phyloP scores from a whole-genome alignment of 192 early-diverging fungal genomes.

The Jimgerdemannia flammicorona region DNA sequence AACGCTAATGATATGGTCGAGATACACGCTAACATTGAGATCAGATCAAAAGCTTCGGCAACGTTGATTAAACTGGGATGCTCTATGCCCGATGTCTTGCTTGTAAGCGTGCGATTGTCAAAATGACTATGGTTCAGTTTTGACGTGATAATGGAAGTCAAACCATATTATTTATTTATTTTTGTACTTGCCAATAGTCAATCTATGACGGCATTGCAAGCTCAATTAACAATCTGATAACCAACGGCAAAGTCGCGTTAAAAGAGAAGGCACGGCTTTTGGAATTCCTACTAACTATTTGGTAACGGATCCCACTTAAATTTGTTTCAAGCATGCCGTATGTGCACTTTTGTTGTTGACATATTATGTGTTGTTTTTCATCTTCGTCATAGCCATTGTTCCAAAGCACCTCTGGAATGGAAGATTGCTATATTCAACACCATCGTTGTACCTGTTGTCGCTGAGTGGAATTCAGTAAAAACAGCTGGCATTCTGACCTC shows the following conservation, averaged over 20 bases:
- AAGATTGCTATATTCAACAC: background rate
- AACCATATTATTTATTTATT: no score
- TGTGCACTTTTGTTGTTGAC: background rate
- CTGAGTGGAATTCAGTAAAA: background rate
- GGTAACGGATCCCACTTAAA: background rate
- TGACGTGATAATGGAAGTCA: no score
- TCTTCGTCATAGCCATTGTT: background rate
- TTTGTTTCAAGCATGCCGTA: background rate
- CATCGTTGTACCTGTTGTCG: background rate
- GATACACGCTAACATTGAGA: background rate
- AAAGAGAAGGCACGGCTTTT: background rate
- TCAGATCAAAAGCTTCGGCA: background rate
- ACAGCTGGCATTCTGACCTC: background rate
- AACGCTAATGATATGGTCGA: background rate
- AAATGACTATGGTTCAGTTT: no score
- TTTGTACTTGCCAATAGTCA: background rate
- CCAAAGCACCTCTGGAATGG: background rate
- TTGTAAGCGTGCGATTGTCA: background rate
- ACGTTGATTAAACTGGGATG: background rate
- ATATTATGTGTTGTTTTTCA: background rate
- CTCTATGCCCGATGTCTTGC: background rate
- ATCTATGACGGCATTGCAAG: background rate
- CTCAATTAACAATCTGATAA: background rate
- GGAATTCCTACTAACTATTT: background rate
- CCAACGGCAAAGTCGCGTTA: background rate